Base-by-base conservation (phyloP, 2,329 filamentous ascomycete genomes). In the Aspergillus spinulosporus region DNA sequence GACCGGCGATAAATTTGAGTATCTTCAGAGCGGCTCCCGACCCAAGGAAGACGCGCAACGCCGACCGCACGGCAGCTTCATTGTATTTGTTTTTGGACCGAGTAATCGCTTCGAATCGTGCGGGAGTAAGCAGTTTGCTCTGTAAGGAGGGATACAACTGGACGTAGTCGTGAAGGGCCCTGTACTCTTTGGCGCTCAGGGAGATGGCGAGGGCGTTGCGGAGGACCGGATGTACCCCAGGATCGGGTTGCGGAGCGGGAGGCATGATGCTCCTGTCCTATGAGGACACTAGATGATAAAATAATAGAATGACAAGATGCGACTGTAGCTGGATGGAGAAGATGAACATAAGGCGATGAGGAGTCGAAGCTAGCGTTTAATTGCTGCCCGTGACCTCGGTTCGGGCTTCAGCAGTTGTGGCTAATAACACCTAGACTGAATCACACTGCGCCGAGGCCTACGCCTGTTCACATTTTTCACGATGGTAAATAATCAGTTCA, bases 131-230 rank as follows among this genome's bases (percentile, higher is more conserved):
- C 2, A 81, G 73, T 59, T 76, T 77, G 60, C 79, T 81, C 76
- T 84, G 74, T 68, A 88, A 73, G 66, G 82, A 74, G 77, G 79
- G 75, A 34, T 71, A 71, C 4, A 88, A 85, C 59, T 89, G 91
- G 49, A 96, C 82, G 69, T 92, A 92, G 68, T 88, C 87, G 73
- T 96, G 91, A 14, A 97, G 83, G 1, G 88, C 78, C 63, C 90
- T 87, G 74, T 97, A 97, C 73, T 97, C 92, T 72, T 88, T 86
- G 42, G 90, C 86, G 69, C 92, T 91, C 52, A 87, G 74, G 56
- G 89, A 94, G 75, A 96, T 92, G 63, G 92, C 88, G 57, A 97
- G 81, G 43, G 90, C 87, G 73, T 94, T 95, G 73, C 90, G 89
- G 55, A 95, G 81, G 60, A 95, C 82, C 4, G 89, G 88, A 63